Conservation (phyloP, 202 grass and related monocot species). For the Saccharum hybrid region DNA sequence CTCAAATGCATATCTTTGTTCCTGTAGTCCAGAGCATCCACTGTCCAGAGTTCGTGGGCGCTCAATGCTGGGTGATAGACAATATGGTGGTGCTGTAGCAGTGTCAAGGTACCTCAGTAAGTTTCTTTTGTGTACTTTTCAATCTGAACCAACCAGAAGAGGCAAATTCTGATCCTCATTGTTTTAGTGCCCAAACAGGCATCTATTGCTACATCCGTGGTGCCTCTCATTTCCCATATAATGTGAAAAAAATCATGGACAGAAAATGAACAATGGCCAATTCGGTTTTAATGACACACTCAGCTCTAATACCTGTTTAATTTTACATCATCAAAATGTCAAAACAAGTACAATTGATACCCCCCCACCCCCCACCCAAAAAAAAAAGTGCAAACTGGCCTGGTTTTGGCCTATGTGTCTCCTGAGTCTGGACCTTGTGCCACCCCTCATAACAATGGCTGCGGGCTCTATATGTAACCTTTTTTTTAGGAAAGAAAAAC, state of each 20-base stretch:
- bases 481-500: neutral
- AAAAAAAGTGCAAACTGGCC: neutral
- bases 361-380: neutral
- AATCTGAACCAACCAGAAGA: constrained; percentile 38
- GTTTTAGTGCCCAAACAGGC: constrained; percentile 20
- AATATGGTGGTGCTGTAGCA: constrained; percentile 65
- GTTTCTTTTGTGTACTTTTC: constrained; percentile 62
- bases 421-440: neutral
- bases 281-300: neutral
- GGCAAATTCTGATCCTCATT: constrained; percentile 28
- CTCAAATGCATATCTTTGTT: constrained; percentile 44
- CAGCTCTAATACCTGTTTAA: neutral
- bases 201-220: neutral
- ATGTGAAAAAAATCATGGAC: constrained; percentile 19
- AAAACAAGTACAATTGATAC: neutral
- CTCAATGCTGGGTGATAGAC: constrained; percentile 90
- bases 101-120: constrained; percentile 94
- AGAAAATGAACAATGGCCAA: neutral
- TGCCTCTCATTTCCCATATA: constrained; percentile 10
- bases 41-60: constrained; percentile 66
- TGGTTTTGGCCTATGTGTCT: neutral
- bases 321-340: neutral
- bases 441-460: neutral
- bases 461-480: neutral
- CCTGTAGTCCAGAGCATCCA: constrained; percentile 88